phyloP scores from a whole-genome alignment of 1,284 basidiomycete genomes.

The Exsudoporus floridanus region DNA sequence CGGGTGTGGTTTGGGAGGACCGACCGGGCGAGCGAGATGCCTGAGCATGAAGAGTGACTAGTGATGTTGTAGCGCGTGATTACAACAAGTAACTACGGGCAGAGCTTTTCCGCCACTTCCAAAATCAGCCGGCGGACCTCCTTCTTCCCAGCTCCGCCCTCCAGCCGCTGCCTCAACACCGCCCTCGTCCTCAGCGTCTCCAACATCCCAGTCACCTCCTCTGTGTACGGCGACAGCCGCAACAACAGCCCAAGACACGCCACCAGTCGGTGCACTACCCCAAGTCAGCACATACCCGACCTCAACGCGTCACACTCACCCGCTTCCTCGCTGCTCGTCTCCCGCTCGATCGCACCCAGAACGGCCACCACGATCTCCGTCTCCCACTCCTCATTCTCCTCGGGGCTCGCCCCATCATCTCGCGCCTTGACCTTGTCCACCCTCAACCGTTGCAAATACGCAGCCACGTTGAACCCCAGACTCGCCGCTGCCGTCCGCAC shows the following conservation, averaged over 20 bases:
- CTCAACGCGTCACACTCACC: slow-evolving; percentile 48
- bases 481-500: slow-evolving; percentile 82
- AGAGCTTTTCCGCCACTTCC: slow-evolving; percentile 60
- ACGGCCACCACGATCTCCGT: slow-evolving; percentile 79
- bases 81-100: slow-evolving; percentile 22
- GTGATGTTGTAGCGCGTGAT: no score
- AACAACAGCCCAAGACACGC: slow-evolving; percentile 75
- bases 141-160: slow-evolving; percentile 57
- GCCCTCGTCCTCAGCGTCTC: slow-evolving; percentile 67
- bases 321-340: slow-evolving; percentile 74
- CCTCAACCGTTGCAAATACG: slow-evolving; percentile 59
- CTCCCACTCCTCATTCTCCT: slow-evolving; percentile 77
- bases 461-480: slow-evolving; percentile 74
- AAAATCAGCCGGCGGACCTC: slow-evolving; percentile 60
- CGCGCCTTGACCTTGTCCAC: slow-evolving; percentile 45
- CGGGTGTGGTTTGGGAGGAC: background rate
- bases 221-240: slow-evolving; percentile 65
- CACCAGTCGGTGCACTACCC: slow-evolving; percentile 72
- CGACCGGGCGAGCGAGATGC: slow-evolving; percentile 5
- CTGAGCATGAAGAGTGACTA: slow-evolving; percentile 23
- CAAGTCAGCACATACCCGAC: background rate
- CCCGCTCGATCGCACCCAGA: slow-evolving; percentile 69
- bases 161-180: slow-evolving; percentile 56
- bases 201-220: slow-evolving; percentile 56
- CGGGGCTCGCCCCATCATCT: slow-evolving; percentile 36